A percentile compares a stretch with the other conserved stretches of the same genome.
These are phyloP conservation scores for Geotrichum restrictum DNA, from an alignment of 1,139 yeast species.

Conservation along the genomic window DNA sequence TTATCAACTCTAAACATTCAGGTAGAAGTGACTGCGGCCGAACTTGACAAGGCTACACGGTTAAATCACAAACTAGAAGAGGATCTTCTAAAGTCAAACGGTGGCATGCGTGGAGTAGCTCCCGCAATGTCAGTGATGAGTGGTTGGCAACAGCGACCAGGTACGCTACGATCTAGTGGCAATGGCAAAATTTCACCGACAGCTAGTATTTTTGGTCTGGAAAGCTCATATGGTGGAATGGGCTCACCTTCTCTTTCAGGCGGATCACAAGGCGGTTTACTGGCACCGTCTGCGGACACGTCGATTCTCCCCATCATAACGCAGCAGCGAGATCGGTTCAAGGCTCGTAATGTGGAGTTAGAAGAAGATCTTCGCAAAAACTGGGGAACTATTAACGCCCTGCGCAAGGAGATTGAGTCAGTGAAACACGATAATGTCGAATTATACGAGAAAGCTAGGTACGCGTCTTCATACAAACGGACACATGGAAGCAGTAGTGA, in stretches of 20 bases:
- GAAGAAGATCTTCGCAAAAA: slow-evolving; percentile 75
- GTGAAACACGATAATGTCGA: slow-evolving; percentile 73
- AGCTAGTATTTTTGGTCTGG: slow-evolving; percentile 36
- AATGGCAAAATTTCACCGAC: slow-evolving; percentile 40
- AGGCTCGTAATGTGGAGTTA: slow-evolving; percentile 71
- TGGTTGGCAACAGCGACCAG: slow-evolving; percentile 34
- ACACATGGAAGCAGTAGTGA: neutral
- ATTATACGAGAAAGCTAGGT: slow-evolving; percentile 76
- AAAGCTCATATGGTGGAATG: slow-evolving; percentile 14
- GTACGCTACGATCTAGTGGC: slow-evolving; percentile 29
- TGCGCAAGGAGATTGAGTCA: slow-evolving; percentile 59
- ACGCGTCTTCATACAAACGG: slow-evolving; percentile 47
- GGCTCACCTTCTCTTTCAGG: slow-evolving; percentile 16
- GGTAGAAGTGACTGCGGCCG: slow-evolving; percentile 43
- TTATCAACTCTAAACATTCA: slow-evolving; percentile 43
- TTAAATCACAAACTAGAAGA: slow-evolving; percentile 64
- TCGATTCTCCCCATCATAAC: slow-evolving; percentile 83
- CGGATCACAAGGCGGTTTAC: slow-evolving; percentile 19
- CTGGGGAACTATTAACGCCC: slow-evolving; percentile 51
- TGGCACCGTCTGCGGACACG: slow-evolving; percentile 31
- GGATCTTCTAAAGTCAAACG: slow-evolving; percentile 52
- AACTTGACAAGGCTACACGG: slow-evolving; percentile 40
- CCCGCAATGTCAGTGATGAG: slow-evolving; percentile 47
- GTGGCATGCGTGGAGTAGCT: slow-evolving; percentile 32
- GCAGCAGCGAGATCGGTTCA: slow-evolving; percentile 89